Conservation (phyloP, 2,329 filamentous ascomycete genomes). For the Verruconis gallopava region DNA sequence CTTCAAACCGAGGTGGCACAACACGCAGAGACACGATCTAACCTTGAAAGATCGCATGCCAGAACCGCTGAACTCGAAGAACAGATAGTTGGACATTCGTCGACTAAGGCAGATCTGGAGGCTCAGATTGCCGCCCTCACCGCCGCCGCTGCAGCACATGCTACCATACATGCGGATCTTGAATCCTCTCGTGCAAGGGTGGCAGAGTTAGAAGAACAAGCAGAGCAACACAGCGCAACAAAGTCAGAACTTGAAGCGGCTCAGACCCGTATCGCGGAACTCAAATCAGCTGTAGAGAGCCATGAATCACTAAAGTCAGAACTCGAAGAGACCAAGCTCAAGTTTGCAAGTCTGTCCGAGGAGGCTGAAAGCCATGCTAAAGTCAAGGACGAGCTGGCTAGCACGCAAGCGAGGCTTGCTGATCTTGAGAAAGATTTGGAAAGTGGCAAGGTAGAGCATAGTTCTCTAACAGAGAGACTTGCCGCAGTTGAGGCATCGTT, state of each 20-base stretch:
- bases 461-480: not conserved
- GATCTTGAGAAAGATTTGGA: constrained; percentile 6
- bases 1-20: constrained; percentile 1
- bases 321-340: not conserved
- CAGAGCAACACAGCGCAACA: constrained; percentile 1
- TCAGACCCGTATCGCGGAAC: not conserved
- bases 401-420: constrained; percentile 2
- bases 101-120: constrained; percentile 7
- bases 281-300: not conserved
- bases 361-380: constrained; percentile 6
- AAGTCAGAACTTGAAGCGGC: constrained; percentile 3
- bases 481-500: constrained; percentile 3
- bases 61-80: constrained; percentile 1
- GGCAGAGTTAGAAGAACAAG: constrained; percentile 2
- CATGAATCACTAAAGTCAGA: constrained; percentile 8
- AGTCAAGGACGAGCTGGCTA: constrained; percentile 5
- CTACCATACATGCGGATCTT: constrained; percentile 1
- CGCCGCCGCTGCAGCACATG: not conserved
- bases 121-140: constrained; percentile 6
- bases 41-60: constrained; percentile 3
- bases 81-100: constrained; percentile 1
- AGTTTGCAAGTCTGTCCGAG: constrained; percentile 1
- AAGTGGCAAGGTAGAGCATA: constrained; percentile 7
- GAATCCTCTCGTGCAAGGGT: not conserved
- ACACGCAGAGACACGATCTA: constrained; percentile 3